Percentiles rank a stretch among this genome's conserved stretches.
These are phyloP conservation scores for Apium graveolens DNA, from an alignment of 129 eudicot genomes.

Conservation along the genomic window DNA sequence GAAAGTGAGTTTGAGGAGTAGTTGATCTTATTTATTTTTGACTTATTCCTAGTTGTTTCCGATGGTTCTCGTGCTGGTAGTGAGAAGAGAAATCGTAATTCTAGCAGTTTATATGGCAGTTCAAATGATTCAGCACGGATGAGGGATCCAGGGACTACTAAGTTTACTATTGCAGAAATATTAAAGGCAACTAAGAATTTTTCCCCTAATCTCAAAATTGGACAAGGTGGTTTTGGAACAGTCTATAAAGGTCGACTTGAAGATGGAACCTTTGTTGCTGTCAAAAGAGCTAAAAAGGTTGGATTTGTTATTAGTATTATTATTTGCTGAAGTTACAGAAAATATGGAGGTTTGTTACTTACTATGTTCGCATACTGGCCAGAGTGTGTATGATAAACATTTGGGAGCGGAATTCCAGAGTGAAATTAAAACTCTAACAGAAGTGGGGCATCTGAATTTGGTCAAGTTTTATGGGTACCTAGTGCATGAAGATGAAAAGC, in stretches of 20 bases:
- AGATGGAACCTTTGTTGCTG: constrained; percentile 81
- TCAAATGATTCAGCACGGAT: constrained; percentile 38
- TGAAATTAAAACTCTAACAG: constrained; percentile 54
- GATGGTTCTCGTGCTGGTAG: constrained; percentile 47
- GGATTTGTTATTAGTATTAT: neutral
- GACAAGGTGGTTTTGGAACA: constrained; percentile 96
- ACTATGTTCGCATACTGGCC: constrained; percentile 11
- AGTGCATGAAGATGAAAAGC: constrained; percentile 72
- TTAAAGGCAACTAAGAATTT: constrained; percentile 69
- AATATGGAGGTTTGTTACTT: neutral
- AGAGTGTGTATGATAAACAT: constrained; percentile 61
- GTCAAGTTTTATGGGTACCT: constrained; percentile 66
- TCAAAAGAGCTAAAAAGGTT: constrained; percentile 94
- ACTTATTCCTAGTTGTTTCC: constrained; percentile 30
- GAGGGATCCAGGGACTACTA: constrained; percentile 46
- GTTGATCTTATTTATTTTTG: neutral
- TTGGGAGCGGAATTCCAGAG: constrained; percentile 61
- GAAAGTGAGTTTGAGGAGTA: neutral
- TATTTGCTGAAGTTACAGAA: neutral
- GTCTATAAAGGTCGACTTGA: constrained; percentile 70
- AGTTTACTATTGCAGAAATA: constrained; percentile 62
- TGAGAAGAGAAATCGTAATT: constrained; percentile 24
- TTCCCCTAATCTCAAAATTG: constrained; percentile 67
- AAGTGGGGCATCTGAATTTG: constrained; percentile 77
- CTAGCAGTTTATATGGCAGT: constrained; percentile 37